Evolutionary conservation across 2,329 filamentous ascomycete genomes (phyloP).

Genomic region (Paracoccidioides lutzii): DNA sequence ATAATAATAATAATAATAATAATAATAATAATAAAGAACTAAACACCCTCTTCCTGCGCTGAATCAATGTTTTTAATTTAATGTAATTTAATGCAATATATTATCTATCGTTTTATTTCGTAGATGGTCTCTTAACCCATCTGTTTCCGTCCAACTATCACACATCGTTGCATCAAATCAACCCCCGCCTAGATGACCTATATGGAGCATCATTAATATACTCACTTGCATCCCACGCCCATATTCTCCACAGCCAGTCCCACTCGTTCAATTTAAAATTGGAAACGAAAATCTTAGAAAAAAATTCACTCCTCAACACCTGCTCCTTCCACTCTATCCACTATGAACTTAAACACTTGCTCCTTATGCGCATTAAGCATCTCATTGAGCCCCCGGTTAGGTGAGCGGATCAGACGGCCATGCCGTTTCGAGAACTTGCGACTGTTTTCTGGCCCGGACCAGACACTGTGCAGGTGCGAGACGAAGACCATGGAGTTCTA

Average conservation of each 20-base stretch:
- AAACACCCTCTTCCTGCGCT: neutral
- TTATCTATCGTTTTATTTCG: neutral
- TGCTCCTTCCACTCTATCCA: conserved; percentile 21
- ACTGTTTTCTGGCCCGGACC: conserved; percentile 49
- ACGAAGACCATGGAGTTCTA: conserved; percentile 68
- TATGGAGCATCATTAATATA: neutral
- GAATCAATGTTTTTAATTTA: neutral
- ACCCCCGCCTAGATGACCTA: neutral
- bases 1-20: neutral
- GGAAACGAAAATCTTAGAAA: neutral
- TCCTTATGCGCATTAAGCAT: conserved; percentile 44
- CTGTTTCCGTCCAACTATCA: neutral
- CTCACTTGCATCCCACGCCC: no score
- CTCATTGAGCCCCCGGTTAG: conserved; percentile 37
- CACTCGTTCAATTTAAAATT: neutral
- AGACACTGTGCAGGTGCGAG: conserved; percentile 60
- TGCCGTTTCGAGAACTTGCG: conserved; percentile 46
- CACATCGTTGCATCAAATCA: neutral
- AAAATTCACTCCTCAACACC: neutral
- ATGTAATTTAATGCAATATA: neutral
- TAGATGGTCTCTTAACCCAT: neutral
- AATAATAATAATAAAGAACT: neutral
- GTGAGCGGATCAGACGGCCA: conserved; percentile 39
- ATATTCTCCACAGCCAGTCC: no score
- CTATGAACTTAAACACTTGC: conserved; percentile 37